phyloP scores from a whole-genome alignment of 2,329 filamentous ascomycete genomes.

The Ustulina deusta region DNA sequence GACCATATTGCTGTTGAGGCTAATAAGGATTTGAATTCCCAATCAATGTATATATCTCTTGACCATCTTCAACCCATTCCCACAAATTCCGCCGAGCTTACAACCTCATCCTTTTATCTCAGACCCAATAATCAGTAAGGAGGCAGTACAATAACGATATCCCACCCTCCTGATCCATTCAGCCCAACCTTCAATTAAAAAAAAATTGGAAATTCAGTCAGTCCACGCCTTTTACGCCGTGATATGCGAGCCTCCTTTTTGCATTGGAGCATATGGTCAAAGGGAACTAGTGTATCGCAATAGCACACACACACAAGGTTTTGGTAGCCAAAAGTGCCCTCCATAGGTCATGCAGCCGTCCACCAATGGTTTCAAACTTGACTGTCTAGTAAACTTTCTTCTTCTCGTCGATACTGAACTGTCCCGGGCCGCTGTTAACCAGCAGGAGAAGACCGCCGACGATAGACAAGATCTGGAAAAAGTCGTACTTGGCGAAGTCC shows the following conservation, averaged over 20 bases:
- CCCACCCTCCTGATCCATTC: conserved; percentile 29
- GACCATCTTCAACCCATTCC: conserved; percentile 23
- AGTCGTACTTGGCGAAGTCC: conserved; percentile 99
- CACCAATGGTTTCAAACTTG: conserved; percentile 17
- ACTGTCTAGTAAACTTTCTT: conserved; percentile 93
- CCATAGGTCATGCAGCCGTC: conserved; percentile 20
- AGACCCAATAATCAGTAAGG: conserved; percentile 15
- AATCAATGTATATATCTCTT: conserved; percentile 28
- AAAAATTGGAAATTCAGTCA: conserved; percentile 35
- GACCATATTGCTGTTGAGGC: conserved; percentile 30
- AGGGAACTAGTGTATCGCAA: conserved; percentile 28
- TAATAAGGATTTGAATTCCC: conserved; percentile 27
- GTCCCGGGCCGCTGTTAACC: conserved; percentile 98
- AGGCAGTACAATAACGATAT: conserved; percentile 28
- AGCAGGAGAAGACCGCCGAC: conserved; percentile 95
- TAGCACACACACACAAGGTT: conserved; percentile 21
- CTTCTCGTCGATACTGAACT: conserved; percentile 99
- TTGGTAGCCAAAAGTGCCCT: conserved; percentile 34
- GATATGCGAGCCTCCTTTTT: conserved; percentile 40
- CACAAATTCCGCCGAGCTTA: conserved; percentile 19
- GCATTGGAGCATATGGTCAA: conserved; percentile 26
- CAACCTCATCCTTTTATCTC: conserved; percentile 19
- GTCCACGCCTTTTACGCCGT: conserved; percentile 41
- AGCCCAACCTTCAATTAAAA: conserved; percentile 29
- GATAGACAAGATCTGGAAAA: conserved; percentile 99